These are phyloP conservation scores for Coprinellus micaceus DNA, from an alignment of 768 basidiomycete genomes.

Conservation along the genomic window DNA sequence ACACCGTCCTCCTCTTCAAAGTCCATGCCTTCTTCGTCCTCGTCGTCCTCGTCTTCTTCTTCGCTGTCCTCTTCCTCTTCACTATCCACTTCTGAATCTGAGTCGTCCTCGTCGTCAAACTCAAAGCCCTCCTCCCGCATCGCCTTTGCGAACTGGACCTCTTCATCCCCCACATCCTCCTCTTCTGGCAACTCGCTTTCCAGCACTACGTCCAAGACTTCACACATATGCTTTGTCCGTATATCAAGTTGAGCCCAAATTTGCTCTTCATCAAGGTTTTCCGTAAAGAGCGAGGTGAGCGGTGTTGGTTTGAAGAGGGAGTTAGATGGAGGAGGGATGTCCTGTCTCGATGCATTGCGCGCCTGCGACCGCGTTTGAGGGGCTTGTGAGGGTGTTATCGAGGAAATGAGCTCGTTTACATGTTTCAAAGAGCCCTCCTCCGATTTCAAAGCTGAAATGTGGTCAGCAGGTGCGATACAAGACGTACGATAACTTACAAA, in stretches of 20 bases:
- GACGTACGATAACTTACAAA: constrained; percentile 44
- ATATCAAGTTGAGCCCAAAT: constrained; percentile 95
- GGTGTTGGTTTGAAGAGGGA: constrained; percentile 58
- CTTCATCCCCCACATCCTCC: constrained; percentile 22
- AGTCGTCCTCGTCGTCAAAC: constrained; percentile 22
- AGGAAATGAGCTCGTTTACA: constrained; percentile 61
- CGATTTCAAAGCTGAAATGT: constrained; percentile 54
- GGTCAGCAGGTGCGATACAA: constrained; percentile 10
- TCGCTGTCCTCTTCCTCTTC: constrained; percentile 19
- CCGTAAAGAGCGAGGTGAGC: constrained; percentile 65
- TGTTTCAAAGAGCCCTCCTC: constrained; percentile 64
- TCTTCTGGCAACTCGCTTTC: constrained; percentile 38
- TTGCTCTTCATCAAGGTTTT: constrained; percentile 81
- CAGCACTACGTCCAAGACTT: constrained; percentile 61
- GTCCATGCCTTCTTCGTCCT: background rate
- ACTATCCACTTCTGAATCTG: constrained; percentile 13
- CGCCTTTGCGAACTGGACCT: constrained; percentile 78
- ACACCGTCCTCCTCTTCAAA: constrained; percentile 7
- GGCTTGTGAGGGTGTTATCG: constrained; percentile 62
- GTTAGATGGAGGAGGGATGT: constrained; percentile 32
- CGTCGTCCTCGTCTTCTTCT: constrained; percentile 10
- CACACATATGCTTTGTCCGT: constrained; percentile 64
- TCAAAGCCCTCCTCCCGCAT: constrained; percentile 83
- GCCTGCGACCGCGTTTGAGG: constrained; percentile 75
- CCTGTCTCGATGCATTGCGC: constrained; percentile 38